Base-by-base conservation (phyloP, 2,329 filamentous ascomycete genomes). In the Escovopsis weberi region DNA sequence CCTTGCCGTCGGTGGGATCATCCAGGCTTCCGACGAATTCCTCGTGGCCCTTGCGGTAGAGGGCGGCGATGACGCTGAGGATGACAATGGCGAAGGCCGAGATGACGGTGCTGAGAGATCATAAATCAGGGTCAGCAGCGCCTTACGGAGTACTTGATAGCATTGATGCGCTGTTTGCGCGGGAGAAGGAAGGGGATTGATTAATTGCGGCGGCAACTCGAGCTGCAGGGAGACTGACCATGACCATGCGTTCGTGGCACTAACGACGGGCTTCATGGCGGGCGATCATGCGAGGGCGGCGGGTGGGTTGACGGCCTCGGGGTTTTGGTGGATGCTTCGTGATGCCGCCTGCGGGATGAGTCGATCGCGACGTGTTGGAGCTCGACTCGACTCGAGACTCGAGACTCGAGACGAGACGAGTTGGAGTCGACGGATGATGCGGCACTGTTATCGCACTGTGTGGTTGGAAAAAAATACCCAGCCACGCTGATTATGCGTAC, bases 211-310 rank as follows among this genome's bases (percentile, higher is more conserved):
- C 30, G 10, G 2, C 35, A 26, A 26, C 10, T 8, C 19, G 15
- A 12, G n/a, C 38, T 15, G 26, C 28, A 30, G 19, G 35, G 18
- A 18, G 45, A 62, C 78, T 59, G 70, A 95, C 88, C 88, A 94
- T 69, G 80, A 85, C 87, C 88, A 95, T 58, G 88, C 89, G 68
- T 94, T 88, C 68, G 88, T 75, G 52, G 86, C 81, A 59, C 85
- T 83, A 54, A 96, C 85, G 59, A 96, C 71, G 53, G 89, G 88
- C 80, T 95, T 95, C 88, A 95, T 95, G 59, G 57, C 76, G 69
- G 63, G 44, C 45, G 35, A 36, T 30, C 38, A 41, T 38, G 23
- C 38, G 34, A 38, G 26, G 19, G 10, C 23, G 12, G 12, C 19
- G 4, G 26, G 15, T n/a, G 28, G 30, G 30, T 23, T 23, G 30